Conservation (phyloP, 495 filamentous ascomycete species). For the Penicillium waksmanii region DNA sequence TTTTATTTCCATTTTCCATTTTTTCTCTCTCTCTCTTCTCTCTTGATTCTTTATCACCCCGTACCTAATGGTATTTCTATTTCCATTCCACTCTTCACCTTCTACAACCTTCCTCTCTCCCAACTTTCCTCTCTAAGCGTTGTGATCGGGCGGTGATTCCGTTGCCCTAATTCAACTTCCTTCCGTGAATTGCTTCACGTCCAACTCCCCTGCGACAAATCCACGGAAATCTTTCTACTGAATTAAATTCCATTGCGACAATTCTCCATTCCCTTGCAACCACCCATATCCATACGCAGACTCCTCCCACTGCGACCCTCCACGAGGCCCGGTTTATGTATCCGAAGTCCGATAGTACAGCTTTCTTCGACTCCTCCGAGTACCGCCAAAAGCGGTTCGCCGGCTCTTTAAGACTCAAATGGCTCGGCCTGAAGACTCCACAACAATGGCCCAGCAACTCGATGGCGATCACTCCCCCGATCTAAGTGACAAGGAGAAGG, state of each 20-base stretch:
- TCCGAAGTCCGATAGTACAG: constrained; percentile 31
- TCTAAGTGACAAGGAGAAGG: constrained; percentile 30
- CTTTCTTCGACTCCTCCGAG: constrained; percentile 34
- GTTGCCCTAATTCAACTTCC: constrained; percentile 12
- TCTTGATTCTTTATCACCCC: constrained; percentile 2
- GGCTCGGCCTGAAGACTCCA: constrained; percentile 36
- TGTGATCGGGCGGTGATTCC: constrained; percentile 11
- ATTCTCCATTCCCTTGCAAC: constrained; percentile 5
- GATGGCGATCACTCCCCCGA: constrained; percentile 27
- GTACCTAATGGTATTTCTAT: background rate
- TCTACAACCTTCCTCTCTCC: background rate
- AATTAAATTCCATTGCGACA: constrained; percentile 4
- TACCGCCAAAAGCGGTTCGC: constrained; percentile 42
- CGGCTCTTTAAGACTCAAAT: constrained; percentile 46
- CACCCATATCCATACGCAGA: constrained; percentile 1
- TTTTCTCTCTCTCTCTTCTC: constrained; percentile 11
- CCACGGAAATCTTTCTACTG: background rate
- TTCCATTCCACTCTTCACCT: constrained; percentile 2
- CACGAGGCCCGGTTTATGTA: constrained; percentile 36
- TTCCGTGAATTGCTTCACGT: background rate
- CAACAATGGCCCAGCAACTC: constrained; percentile 19
- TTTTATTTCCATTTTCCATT: constrained; percentile 9
- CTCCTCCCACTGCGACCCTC: constrained; percentile 20
- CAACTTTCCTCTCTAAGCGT: background rate
- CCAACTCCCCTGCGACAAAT: background rate